Evolutionary conservation across 2,329 filamentous ascomycete species (phyloP), one percentile per base, ranked within the genome.

Genomic region (Aquanectria penicillioides): DNA sequence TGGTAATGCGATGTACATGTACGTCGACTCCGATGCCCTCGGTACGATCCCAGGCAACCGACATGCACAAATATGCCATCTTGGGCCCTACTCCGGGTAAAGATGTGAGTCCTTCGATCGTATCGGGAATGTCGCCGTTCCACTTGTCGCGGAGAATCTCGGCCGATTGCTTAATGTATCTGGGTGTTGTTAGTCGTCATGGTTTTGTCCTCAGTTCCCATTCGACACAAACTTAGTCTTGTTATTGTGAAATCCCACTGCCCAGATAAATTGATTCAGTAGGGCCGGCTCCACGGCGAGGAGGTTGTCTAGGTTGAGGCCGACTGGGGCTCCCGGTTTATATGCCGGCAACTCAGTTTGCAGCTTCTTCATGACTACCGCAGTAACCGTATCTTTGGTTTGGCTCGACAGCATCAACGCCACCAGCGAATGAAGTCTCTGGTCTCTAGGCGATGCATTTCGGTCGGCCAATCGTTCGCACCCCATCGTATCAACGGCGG

Each of bases 401-500:
- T 97, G 94, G 46, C 89, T 93, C 29, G 90, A 94, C 28, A 97
- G 84, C 94, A 97, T 97, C 62, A 97, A 81, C 12, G 93, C 87
- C 33, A 97, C 83, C 25, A 97, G 85, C 3, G 92, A 97, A 71
- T 97, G 94, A 69, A 96, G 94, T 6, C 94, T 86, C 72, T 88
- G 87, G 71, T 86, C 84, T 57, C 77, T 80, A 22, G 80, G 73
- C 56, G 77, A 81, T 10, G 83, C 81, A 2, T 68, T 75, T 13
- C 77, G 73, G 43, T 83, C 78, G 3, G 91, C 91, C 9, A 95
- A 82, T 7, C 86, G 85, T 76, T 93, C 93, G 76, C 95, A 99
- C 10, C 95, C 95, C 94, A 98, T 97, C 0, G 94, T 98, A 75
- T 99, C 95, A 10, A 99, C 95, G 0, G 94, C 91, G 1, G 95